A percentile compares a stretch with the other conserved stretches of the same genome.
These are phyloP conservation scores for Sphaerostilbella broomeana DNA, from an alignment of 2,329 filamentous ascomycete genomes.

Conservation along the genomic window DNA sequence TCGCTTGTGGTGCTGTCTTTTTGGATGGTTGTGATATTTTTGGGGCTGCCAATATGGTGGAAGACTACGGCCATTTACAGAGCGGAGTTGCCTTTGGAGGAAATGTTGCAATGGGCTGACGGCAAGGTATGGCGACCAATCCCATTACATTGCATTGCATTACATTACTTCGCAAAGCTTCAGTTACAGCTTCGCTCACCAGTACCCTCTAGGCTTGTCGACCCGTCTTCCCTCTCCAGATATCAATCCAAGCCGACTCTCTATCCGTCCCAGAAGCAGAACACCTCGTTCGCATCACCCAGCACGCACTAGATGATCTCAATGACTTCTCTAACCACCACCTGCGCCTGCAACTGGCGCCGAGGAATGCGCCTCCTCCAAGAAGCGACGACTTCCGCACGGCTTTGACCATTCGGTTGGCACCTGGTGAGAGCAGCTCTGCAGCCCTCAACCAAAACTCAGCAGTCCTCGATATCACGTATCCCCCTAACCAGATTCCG, in stretches of 20 bases:
- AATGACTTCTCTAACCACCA: slow-evolving; percentile 84
- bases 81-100: slow-evolving; percentile 71
- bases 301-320: slow-evolving; percentile 77
- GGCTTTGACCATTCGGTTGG: slow-evolving; percentile 65
- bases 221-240: slow-evolving; percentile 79
- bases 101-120: slow-evolving; percentile 89
- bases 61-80: slow-evolving; percentile 89
- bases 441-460: slow-evolving; percentile 62
- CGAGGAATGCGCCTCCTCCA: slow-evolving; percentile 22
- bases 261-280: slow-evolving; percentile 62
- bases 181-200: no score
- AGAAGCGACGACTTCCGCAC: slow-evolving; percentile 32
- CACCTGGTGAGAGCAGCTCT: slow-evolving; percentile 54
- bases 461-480: slow-evolving; percentile 69
- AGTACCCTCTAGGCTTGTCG: slow-evolving; percentile 77
- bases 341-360: slow-evolving; percentile 46
- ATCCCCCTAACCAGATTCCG: slow-evolving; percentile 62
- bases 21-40: slow-evolving; percentile 75
- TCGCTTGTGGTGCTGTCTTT: slow-evolving; percentile 76
- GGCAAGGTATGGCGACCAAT: slow-evolving; percentile 59
- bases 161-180: no score
- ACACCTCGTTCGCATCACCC: slow-evolving; percentile 70
- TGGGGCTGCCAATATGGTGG: slow-evolving; percentile 95
- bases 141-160: no score
- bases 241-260: slow-evolving; percentile 65